Base-by-base conservation (phyloP, 371 early-diverging fungal species). In the Mortierella sp. region DNA sequence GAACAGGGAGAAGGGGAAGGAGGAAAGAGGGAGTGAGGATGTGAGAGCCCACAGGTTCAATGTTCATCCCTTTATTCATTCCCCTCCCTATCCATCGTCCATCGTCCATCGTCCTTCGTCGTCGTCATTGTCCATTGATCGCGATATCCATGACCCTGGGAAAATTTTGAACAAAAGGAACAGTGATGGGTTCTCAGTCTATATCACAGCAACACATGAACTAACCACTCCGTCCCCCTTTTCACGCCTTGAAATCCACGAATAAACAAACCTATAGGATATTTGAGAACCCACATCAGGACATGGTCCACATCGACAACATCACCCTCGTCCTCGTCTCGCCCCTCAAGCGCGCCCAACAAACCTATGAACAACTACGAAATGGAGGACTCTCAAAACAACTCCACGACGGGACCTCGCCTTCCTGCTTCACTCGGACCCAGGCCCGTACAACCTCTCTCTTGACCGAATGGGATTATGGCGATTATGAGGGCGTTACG, bases 401-500 rank as follows among this genome's bases (percentile, higher is more conserved):
- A 18, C 32, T 41, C 12, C 73, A 58, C 21, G 65, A 76, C n/a
- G 71, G 71, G 0, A 44, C 44, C 1, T 4, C 41, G 18, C 68
- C 77, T 2, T 84, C 84, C 4, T 84, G 84, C 65, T 84, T 84
- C 38, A 75, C 78, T 4, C 74, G 55, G 12, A 85, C 86, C 18
- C 86, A 85, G 54, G 86, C 82, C 32, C 81, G 86, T 5, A 70
- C 72, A 3, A 71, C 79, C 4, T 75, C 77, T 1, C 43, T 85
- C 29, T 41, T 85, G 24, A 56, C 54, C 12, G 89, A 89, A 68
- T 89, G 89, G 89, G 74, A 89, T 63, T 89, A 88, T 76, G 89
- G 89, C 11, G 88, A 88, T 55, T 89, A 88, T 44, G 89, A 89
- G 55, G 88, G 89, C 10, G 72, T 88, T 4, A 87, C 89, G 2